Conservation (phyloP, 768 basidiomycete genomes). For the Serpula lacrymans region DNA sequence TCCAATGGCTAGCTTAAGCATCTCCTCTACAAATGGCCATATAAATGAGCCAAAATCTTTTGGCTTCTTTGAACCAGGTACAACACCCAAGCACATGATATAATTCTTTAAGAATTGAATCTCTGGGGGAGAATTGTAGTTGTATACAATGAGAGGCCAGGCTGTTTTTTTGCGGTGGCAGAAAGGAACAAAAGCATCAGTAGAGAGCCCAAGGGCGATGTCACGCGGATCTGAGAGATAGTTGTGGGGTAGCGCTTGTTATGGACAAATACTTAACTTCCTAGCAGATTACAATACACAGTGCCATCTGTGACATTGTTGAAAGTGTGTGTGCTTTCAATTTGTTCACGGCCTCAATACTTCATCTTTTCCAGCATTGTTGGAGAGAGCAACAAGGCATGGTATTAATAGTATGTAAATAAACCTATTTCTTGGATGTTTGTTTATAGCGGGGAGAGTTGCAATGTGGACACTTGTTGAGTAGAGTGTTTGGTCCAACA, state of each 20-base stretch:
- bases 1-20: slow-evolving; percentile 32
- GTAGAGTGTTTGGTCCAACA: slow-evolving; percentile 26
- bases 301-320: slow-evolving; percentile 34
- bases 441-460: slow-evolving; percentile 19
- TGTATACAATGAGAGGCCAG: slow-evolving; percentile 42
- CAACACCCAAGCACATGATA: slow-evolving; percentile 35
- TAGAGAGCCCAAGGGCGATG: slow-evolving; percentile 4
- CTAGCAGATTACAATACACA: slow-evolving; percentile 25
- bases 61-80: slow-evolving; percentile 43
- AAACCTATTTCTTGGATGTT: slow-evolving; percentile 26
- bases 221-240: slow-evolving; percentile 1
- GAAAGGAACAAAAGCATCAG: slow-evolving; percentile 4
- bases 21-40: slow-evolving; percentile 32
- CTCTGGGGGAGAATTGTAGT: slow-evolving; percentile 41
- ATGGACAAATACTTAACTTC: too few species aligned
- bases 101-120: slow-evolving; percentile 31
- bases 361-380: slow-evolving; percentile 20
- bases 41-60: slow-evolving; percentile 37
- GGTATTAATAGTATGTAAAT: slow-evolving; percentile 37
- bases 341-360: slow-evolving; percentile 26
- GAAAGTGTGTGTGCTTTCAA: slow-evolving; percentile 14
- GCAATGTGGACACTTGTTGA: slow-evolving; percentile 34
- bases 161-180: slow-evolving; percentile 29
- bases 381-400: slow-evolving; percentile 22
- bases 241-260: too few species aligned